phyloP scores from a whole-genome alignment of 2,329 filamentous ascomycete species.

The Penicillium sumatraense region DNA sequence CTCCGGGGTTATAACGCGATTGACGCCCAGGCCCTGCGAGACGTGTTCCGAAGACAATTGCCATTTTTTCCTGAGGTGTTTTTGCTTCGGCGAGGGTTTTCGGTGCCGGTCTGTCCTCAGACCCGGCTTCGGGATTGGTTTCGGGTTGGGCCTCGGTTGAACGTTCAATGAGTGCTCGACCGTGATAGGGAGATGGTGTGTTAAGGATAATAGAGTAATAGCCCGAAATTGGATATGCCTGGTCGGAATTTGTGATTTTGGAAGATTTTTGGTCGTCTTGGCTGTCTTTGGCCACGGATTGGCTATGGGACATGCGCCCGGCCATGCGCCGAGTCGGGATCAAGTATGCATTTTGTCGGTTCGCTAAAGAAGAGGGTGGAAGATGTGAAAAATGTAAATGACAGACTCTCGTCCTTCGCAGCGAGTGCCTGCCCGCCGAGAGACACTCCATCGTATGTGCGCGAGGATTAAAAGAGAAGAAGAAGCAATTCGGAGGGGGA shows the following conservation, averaged over 20 bases:
- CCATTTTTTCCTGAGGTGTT: slow-evolving; percentile 54
- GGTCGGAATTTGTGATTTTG: slow-evolving; percentile 22
- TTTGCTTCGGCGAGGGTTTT: slow-evolving; percentile 25
- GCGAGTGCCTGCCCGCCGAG: slow-evolving; percentile 22
- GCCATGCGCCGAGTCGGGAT: slow-evolving; percentile 26
- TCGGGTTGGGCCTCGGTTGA: slow-evolving; percentile 13
- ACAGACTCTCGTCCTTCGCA: slow-evolving; percentile 14
- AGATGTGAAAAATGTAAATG: not conserved
- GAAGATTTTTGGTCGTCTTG: not conserved
- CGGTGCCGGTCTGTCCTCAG: slow-evolving; percentile 25
- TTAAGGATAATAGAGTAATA: slow-evolving; percentile 51
- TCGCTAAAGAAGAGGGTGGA: slow-evolving; percentile 1
- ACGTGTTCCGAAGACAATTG: slow-evolving; percentile 80
- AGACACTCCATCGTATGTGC: slow-evolving; percentile 33
- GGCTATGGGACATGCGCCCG: slow-evolving; percentile 20
- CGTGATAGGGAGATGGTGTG: slow-evolving; percentile 30
- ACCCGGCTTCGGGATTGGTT: slow-evolving; percentile 5
- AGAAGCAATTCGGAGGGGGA: slow-evolving; percentile 14
- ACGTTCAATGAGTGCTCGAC: slow-evolving; percentile 23
- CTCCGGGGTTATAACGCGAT: slow-evolving; percentile 59
- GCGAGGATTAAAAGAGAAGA: not conserved
- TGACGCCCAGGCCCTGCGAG: slow-evolving; percentile 73
- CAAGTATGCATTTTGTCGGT: slow-evolving; percentile 24
- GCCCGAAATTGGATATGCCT: slow-evolving; percentile 47
- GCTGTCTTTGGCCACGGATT: slow-evolving; percentile 12